phyloP scores from a whole-genome alignment of 2,329 filamentous ascomycete genomes.

The Fusarium sp. region DNA sequence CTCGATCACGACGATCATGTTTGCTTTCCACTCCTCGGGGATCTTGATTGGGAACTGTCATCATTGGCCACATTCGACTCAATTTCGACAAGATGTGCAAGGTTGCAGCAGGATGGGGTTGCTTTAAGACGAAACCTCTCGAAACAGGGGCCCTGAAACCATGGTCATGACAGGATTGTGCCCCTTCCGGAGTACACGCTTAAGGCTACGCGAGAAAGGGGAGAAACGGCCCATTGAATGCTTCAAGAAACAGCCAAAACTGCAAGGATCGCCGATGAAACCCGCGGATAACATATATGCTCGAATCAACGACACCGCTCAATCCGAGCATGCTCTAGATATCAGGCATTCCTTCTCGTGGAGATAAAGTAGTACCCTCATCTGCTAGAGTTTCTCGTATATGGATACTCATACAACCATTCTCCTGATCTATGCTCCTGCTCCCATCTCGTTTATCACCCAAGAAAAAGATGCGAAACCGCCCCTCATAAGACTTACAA shows the following conservation, averaged over 20 bases:
- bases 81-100: constrained; percentile 2
- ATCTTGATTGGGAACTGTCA: background rate
- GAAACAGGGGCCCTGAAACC: constrained; percentile 40
- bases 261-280: background rate
- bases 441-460: constrained; percentile 34
- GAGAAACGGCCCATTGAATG: constrained; percentile 2
- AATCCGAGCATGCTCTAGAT: background rate
- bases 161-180: constrained; percentile 12
- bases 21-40: background rate
- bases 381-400: background rate
- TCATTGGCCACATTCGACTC: constrained; percentile 3
- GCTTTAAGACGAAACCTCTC: constrained; percentile 25
- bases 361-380: background rate
- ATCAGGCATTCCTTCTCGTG: background rate
- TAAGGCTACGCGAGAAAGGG: constrained; percentile 30
- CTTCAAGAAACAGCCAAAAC: constrained; percentile 6
- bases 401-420: background rate
- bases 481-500: constrained; percentile 16
- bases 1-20: constrained; percentile 7
- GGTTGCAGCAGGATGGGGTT: constrained; percentile 9
- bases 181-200: background rate
- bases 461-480: constrained; percentile 34
- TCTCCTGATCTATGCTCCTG: constrained; percentile 16
- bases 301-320: background rate
- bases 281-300: constrained; percentile 7